Conservation (phyloP, 257 asterid genomes). For the Nicotiana obtusifolia region DNA sequence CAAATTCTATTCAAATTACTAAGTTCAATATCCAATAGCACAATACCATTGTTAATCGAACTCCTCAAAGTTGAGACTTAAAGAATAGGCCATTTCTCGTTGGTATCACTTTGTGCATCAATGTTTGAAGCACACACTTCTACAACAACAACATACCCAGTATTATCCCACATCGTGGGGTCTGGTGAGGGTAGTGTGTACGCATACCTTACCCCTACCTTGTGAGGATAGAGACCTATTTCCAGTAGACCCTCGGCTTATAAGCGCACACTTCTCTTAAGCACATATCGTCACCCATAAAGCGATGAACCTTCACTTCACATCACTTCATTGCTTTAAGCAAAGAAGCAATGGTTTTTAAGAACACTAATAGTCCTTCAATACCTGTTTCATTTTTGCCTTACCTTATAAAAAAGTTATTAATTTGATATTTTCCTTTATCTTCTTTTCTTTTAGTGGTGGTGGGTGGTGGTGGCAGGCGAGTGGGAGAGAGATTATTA, state of each 20-base stretch:
- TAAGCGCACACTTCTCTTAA: neutral
- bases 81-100: neutral
- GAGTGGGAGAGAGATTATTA: neutral
- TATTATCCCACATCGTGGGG: too few species aligned
- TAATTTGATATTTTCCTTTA: neutral
- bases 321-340: neutral
- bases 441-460: neutral
- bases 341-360: neutral
- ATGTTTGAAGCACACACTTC: neutral
- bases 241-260: too few species aligned
- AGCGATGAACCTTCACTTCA: neutral
- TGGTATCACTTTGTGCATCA: neutral
- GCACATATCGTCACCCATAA: neutral
- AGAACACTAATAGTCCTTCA: neutral
- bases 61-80: neutral
- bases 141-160: too few species aligned
- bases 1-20: neutral
- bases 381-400: too few species aligned
- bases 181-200: too few species aligned
- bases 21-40: neutral
- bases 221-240: too few species aligned
- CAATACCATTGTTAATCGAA: neutral
- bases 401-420: too few species aligned
- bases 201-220: too few species aligned
- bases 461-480: neutral